Conservation (phyloP, 306 rosid genomes). For the Cicer judaicum region DNA sequence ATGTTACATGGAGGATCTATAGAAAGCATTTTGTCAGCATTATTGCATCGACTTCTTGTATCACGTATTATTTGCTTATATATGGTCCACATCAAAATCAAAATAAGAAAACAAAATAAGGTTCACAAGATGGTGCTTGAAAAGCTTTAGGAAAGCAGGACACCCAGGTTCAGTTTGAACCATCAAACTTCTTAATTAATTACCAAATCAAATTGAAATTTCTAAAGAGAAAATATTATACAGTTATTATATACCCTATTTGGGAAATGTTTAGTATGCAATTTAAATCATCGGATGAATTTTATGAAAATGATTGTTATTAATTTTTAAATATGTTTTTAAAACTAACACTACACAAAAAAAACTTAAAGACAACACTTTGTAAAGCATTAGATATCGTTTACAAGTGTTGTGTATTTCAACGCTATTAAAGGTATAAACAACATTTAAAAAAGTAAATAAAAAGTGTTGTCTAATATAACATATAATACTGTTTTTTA, state of each 20-base stretch:
- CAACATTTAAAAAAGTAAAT: no score
- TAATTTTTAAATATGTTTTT: no score
- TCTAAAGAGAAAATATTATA: not conserved
- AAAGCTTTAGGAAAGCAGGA: not conserved
- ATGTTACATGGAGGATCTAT: constrained; percentile 5
- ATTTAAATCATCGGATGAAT: not conserved
- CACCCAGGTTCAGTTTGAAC: not conserved
- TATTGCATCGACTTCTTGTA: not conserved
- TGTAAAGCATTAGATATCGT: no score
- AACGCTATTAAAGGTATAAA: no score
- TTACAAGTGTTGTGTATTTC: no score
- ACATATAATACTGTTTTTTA: no score
- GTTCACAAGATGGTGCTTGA: constrained; percentile 11
- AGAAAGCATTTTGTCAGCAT: constrained; percentile 4
- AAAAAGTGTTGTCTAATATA: no score
- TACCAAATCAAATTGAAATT: not conserved
- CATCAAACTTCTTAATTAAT: not conserved
- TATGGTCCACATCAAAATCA: not conserved
- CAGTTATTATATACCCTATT: not conserved
- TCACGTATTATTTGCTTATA: not conserved
- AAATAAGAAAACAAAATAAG: not conserved
- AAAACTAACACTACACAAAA: no score
- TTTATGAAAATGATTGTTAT: no score
- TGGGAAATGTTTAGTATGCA: not conserved
- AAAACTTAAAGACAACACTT: no score